phyloP scores from a whole-genome alignment of 2,329 filamentous ascomycete genomes.

The Aschersonia sp. region DNA sequence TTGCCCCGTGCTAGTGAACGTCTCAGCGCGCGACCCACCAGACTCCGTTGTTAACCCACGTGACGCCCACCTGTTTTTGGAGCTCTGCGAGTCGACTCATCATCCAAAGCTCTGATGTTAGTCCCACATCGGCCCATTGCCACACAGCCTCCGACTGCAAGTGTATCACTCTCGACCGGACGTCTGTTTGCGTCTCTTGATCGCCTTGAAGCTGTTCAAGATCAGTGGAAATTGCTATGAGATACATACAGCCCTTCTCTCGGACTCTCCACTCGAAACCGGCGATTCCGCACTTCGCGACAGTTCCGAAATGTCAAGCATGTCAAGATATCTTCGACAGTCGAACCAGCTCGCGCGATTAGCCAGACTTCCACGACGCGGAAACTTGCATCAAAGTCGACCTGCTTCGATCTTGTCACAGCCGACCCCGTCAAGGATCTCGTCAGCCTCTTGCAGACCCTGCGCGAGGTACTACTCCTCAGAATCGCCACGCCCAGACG shows the following conservation, averaged over 20 bases:
- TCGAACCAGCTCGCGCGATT: conserved; percentile 51
- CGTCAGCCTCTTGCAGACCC: conserved; percentile 15
- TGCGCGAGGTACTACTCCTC: conserved; percentile 19
- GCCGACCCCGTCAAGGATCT: conserved; percentile 19
- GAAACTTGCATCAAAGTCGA: conserved; percentile 31
- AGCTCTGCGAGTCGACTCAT: conserved; percentile 10
- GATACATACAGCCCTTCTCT: neutral
- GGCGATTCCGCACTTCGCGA: conserved; percentile 19
- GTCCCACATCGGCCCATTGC: neutral
- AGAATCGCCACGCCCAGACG: conserved; percentile 22
- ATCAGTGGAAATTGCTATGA: no score
- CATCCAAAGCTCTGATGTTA: conserved; percentile 1
- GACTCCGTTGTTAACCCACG: conserved; percentile 9
- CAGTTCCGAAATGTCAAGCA: conserved; percentile 21
- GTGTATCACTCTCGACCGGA: conserved; percentile 3
- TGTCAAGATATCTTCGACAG: conserved; percentile 54
- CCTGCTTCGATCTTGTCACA: conserved; percentile 17
- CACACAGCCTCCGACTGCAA: conserved; percentile 4
- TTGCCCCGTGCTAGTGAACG: no score
- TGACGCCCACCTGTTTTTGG: conserved; percentile 9
- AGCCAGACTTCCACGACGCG: conserved; percentile 40
- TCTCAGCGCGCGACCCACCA: neutral
- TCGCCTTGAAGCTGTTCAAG: no score
- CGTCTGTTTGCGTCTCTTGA: no score
- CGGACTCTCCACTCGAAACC: conserved; percentile 11